Evolutionary conservation across 140 eudicot genomes (phyloP).

Genomic region (Cichorium intybus): DNA sequence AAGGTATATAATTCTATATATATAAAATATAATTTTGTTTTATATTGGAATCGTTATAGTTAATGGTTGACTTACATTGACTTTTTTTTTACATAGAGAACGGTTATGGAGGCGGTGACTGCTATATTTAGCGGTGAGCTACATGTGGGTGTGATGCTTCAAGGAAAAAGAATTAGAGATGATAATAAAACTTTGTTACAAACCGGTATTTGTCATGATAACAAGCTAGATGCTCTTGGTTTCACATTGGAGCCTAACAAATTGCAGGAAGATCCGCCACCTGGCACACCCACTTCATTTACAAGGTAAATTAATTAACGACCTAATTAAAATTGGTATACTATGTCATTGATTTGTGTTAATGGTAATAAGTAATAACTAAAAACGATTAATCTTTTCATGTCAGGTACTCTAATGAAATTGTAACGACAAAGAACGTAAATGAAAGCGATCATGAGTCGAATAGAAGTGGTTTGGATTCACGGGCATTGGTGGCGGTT

Average conservation of each 20-base stretch:
- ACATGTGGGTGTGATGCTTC: constrained; percentile 79
- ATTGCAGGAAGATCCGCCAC: constrained; percentile 44
- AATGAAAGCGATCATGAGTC: constrained; percentile 63
- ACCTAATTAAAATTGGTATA: not conserved
- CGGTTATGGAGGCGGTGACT: constrained; percentile 88
- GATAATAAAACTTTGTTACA: constrained; percentile 75
- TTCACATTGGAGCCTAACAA: constrained; percentile 71
- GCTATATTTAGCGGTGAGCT: constrained; percentile 79
- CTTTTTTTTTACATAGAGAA: constrained; percentile 43
- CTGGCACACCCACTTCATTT: constrained; percentile 38
- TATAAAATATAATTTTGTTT: too few species aligned
- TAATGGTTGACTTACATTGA: not conserved
- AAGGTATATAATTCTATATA: too few species aligned
- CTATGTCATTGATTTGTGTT: not conserved
- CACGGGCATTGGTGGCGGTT: constrained; percentile 65
- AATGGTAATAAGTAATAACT: not conserved
- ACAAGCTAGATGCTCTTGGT: constrained; percentile 67
- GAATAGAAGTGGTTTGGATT: constrained; percentile 39
- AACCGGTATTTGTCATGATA: constrained; percentile 71
- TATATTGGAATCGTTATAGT: too few species aligned
- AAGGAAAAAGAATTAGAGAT: constrained; percentile 84
- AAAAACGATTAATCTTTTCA: not conserved
- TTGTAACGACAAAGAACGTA: constrained; percentile 34
- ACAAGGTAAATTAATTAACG: constrained; percentile 41
- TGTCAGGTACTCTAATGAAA: constrained; percentile 46